These are phyloP conservation scores for Coffea eugenioides DNA, from an alignment of 257 asterid species.

Conservation along the genomic window DNA sequence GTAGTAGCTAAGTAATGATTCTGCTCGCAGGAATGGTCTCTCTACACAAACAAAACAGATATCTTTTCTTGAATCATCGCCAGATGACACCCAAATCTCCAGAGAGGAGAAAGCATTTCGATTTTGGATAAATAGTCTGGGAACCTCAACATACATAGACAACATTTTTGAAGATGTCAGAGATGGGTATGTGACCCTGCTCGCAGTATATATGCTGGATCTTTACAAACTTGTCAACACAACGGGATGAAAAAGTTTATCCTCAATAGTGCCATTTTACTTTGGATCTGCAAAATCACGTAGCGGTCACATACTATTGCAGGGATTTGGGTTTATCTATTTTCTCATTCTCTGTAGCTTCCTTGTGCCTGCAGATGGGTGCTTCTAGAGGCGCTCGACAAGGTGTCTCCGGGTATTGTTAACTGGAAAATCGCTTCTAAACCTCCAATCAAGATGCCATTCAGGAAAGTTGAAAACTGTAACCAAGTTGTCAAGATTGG, in stretches of 20 bases:
- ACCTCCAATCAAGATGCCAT: slow-evolving; percentile 98
- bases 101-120: slow-evolving; percentile 95
- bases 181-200: slow-evolving; percentile 58
- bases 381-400: slow-evolving; percentile 84
- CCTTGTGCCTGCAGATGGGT: slow-evolving; percentile 66
- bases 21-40: slow-evolving; percentile 72
- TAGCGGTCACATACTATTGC: not conserved
- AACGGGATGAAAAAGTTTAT: not conserved
- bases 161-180: slow-evolving; percentile 97
- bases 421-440: slow-evolving; percentile 88
- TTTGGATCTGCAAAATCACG: not conserved
- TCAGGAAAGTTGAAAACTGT: slow-evolving; percentile 91
- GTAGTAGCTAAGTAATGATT: slow-evolving; percentile 20
- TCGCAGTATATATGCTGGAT: not conserved
- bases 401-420: slow-evolving; percentile 87
- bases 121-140: slow-evolving; percentile 88
- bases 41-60: slow-evolving; percentile 77
- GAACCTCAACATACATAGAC: slow-evolving; percentile 78
- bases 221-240: not conserved
- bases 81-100: slow-evolving; percentile 77
- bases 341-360: slow-evolving; percentile 2
- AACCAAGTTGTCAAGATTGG: slow-evolving; percentile 96
- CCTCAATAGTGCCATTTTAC: not conserved
- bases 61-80: slow-evolving; percentile 74
- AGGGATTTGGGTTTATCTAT: not conserved